Percentiles rank a stretch among this genome's conserved stretches.
These are phyloP conservation scores for Parastagonospora avenae DNA, from an alignment of 2,329 filamentous ascomycete genomes.

Conservation along the genomic window DNA sequence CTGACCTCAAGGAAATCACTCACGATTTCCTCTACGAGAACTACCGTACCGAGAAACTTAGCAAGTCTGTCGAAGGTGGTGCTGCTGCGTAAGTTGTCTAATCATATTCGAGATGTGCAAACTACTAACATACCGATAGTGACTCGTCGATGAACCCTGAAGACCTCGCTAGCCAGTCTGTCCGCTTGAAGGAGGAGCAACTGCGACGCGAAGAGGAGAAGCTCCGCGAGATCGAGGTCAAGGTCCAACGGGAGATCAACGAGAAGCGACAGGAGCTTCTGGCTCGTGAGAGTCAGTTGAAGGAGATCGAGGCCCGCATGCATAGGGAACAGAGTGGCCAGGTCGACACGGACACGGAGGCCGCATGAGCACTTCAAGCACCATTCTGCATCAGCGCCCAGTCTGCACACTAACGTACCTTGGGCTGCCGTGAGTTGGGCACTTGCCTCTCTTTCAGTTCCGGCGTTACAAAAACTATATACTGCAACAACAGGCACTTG, in stretches of 20 bases:
- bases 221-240: constrained; percentile 98
- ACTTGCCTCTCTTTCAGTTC: constrained; percentile 29
- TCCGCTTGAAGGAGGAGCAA: constrained; percentile 99
- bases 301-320: constrained; percentile 98
- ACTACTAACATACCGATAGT: constrained; percentile 42
- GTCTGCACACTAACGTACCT: neutral
- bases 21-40: constrained; percentile 99
- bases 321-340: constrained; percentile 73
- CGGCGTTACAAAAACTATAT: constrained; percentile 25
- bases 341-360: constrained; percentile 39
- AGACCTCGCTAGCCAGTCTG: constrained; percentile 93
- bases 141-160: constrained; percentile 97
- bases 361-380: constrained; percentile 29
- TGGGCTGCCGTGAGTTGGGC: constrained; percentile 11
- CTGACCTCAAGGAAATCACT: constrained; percentile 98
- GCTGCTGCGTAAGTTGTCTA: constrained; percentile 74
- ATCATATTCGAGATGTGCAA: neutral
- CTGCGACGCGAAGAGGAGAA: constrained; percentile 99
- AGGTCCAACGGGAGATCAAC: constrained; percentile 99
- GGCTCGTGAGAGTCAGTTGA: constrained; percentile 96
- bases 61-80: constrained; percentile 96
- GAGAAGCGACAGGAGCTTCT: constrained; percentile 99
- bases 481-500: constrained; percentile 42
- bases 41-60: constrained; percentile 99
- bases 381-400: constrained; percentile 7